Evolutionary conservation across 108 stramenopile genomes (phyloP).

Genomic region (Craspedostauros australis): DNA sequence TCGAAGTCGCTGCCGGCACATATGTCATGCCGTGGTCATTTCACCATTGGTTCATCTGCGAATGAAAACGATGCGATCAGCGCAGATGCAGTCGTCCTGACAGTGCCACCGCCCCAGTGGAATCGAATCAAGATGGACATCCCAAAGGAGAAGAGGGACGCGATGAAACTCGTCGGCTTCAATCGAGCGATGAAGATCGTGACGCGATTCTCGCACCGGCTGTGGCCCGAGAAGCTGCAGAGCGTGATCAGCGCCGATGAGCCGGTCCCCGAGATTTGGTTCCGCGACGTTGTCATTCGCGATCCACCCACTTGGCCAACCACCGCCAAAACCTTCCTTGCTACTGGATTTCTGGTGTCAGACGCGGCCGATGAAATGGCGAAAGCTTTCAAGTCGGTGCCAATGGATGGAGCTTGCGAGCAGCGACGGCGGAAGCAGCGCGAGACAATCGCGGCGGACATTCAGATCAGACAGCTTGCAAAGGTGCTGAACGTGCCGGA

Average conservation of each 20-base stretch:
- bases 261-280: conserved; percentile 35
- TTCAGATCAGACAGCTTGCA: conserved; percentile 15
- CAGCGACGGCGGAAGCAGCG: not conserved
- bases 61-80: too few relatives aligned
- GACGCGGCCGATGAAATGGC: conserved; percentile 21
- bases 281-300: too few relatives aligned
- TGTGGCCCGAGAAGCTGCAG: conserved; percentile 29
- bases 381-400: too few relatives aligned
- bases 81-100: conserved; percentile 30
- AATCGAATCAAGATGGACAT: conserved; percentile 1
- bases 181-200: conserved; percentile 26
- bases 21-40: too few relatives aligned
- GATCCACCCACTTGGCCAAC: not conserved
- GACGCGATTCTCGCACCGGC: conserved; percentile 5
- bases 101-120: conserved; percentile 24
- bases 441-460: conserved; percentile 2
- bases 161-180: conserved; percentile 21
- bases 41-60: too few relatives aligned
- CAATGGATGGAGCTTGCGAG: not conserved
- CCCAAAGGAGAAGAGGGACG: conserved; percentile 14
- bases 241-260: conserved; percentile 13
- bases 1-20: too few relatives aligned
- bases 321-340: conserved; percentile 1
- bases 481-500: conserved; percentile 6
- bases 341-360: conserved; percentile 21